Conservation (phyloP, 2,329 filamentous ascomycete species). For the Verticillium isaacii region DNA sequence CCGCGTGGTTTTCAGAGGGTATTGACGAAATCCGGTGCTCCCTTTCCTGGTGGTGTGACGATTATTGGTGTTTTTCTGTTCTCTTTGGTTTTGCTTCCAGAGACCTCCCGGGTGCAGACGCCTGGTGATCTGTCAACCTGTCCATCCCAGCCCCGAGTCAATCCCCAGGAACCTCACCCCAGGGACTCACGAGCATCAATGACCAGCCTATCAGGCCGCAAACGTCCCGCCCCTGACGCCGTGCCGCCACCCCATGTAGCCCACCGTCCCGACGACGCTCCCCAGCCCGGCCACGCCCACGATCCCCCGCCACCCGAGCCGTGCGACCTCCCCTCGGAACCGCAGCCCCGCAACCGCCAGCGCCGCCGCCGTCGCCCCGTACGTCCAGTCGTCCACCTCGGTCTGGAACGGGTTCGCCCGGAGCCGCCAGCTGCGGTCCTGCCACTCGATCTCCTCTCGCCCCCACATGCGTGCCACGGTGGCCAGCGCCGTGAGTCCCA, state of each 20-base stretch:
- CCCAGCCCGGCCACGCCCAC: slow-evolving; percentile 43
- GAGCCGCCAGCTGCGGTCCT: slow-evolving; percentile 58
- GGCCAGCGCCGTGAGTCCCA: slow-evolving; percentile 36
- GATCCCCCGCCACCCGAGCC: slow-evolving; percentile 31
- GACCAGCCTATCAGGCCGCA: background rate
- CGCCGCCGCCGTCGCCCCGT: slow-evolving; percentile 24
- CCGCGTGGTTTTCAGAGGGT: too few species aligned
- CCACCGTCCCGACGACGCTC: slow-evolving; percentile 41
- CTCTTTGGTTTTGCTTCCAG: too few species aligned
- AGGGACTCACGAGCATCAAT: too few species aligned
- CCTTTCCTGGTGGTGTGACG: too few species aligned
- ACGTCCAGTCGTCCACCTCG: slow-evolving; percentile 51
- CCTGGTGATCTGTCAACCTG: too few species aligned
- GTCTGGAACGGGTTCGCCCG: slow-evolving; percentile 53
- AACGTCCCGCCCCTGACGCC: slow-evolving; percentile 40
- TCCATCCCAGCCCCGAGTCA: too few species aligned
- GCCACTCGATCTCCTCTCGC: slow-evolving; percentile 56
- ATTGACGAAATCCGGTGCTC: too few species aligned
- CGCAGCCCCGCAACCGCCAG: slow-evolving; percentile 22
- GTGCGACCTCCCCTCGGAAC: slow-evolving; percentile 11
- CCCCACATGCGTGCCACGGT: slow-evolving; percentile 48
- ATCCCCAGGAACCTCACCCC: too few species aligned
- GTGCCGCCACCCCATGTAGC: slow-evolving; percentile 45
- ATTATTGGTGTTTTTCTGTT: too few species aligned
- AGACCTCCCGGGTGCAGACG: too few species aligned